Evolutionary conservation across 2,329 filamentous ascomycete genomes (phyloP), one percentile per base, ranked within the genome.

Genomic region (Ambrosiella cleistominuta): DNA sequence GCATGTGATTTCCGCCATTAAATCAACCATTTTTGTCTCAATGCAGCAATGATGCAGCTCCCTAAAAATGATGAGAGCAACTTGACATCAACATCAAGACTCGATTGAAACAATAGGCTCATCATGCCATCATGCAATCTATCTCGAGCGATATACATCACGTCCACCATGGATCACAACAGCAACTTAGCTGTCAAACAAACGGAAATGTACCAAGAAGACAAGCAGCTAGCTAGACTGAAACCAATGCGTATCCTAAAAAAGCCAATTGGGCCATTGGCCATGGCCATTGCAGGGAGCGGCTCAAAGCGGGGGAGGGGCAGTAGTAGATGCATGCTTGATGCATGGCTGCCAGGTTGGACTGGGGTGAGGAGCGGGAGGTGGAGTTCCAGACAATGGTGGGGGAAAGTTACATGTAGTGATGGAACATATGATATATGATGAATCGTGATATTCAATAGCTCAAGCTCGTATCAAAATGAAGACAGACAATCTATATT

Each of bases 211-310:
- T 27, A 27, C 27, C 27, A 27, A 27, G 27, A 27, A 27, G 27
- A 27, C 2, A 27, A 27, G 27, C 27, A 13, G 13, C 44, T 47
- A 13, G 19, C 44, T 19, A 36, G 17, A 15, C 27, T 5, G 5
- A 51, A 35, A 36, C 38, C 52, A 54, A 54, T 54, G 35, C n/a
- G 17, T 54, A 42, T 42, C 52, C 52, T 19, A 27, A 54, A 42
- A n/a, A 11, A 12, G 52, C 19, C 52, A 54, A 27, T 27, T 13
- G 38, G 9, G 12, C 35, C 13, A 15, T 7, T n/a, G n/a, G n/a
- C n/a, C n/a, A n/a, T n/a, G 9, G 12, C 35, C 13, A 15, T 7
- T n/a, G n/a, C 9, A 54, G 17, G 19, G 49, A 35, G 52, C 37
- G 39, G 37, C 52, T 19, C 19, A 54, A 13, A 54, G 52, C 52